A percentile compares a stretch with the other conserved stretches of the same genome.
phyloP scores from a whole-genome alignment of 192 early-diverging fungal genomes.

The Coemansia sp. region DNA sequence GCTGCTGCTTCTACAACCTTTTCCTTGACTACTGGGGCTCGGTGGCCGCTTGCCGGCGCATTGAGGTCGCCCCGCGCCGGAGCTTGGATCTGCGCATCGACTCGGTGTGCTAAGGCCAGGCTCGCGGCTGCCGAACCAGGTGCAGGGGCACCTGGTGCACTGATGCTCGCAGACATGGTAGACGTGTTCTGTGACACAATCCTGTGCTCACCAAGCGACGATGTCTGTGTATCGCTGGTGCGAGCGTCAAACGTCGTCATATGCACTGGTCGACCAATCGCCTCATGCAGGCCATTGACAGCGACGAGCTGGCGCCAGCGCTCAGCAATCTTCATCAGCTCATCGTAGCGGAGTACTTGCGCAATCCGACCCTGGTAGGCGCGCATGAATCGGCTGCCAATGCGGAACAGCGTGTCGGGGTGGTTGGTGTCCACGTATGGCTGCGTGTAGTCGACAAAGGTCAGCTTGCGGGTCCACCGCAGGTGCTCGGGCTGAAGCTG shows the following conservation, averaged over 20 bases:
- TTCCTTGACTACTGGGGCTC: not conserved
- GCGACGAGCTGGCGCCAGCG: slow-evolving; percentile 45
- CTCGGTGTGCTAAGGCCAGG: not conserved
- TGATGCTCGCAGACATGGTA: not conserved
- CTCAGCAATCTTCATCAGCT: slow-evolving; percentile 52
- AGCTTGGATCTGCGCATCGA: slow-evolving; percentile 18
- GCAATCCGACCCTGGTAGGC: slow-evolving; percentile 42
- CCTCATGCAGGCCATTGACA: slow-evolving; percentile 10
- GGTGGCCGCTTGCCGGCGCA: not conserved
- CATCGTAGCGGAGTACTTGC: slow-evolving; percentile 51
- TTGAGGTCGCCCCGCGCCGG: slow-evolving; percentile 19
- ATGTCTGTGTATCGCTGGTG: slow-evolving; percentile 19
- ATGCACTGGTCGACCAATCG: slow-evolving; percentile 7
- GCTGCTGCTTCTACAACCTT: slow-evolving; percentile 1
- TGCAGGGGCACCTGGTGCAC: not conserved
- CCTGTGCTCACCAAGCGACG: slow-evolving; percentile 15
- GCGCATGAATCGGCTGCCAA: slow-evolving; percentile 48
- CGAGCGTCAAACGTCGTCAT: slow-evolving; percentile 8
- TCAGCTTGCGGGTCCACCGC: slow-evolving; percentile 53
- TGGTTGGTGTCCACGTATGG: slow-evolving; percentile 51
- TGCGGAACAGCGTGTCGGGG: slow-evolving; percentile 51
- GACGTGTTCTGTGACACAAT: slow-evolving; percentile 4
- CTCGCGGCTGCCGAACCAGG: not conserved
- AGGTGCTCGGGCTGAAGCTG: slow-evolving; percentile 52
- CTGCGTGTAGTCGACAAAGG: slow-evolving; percentile 52